A percentile compares a stretch with the other conserved stretches of the same genome.
phyloP scores from a whole-genome alignment of 2,329 filamentous ascomycete genomes.

The Davidsoniella eucalypti region DNA sequence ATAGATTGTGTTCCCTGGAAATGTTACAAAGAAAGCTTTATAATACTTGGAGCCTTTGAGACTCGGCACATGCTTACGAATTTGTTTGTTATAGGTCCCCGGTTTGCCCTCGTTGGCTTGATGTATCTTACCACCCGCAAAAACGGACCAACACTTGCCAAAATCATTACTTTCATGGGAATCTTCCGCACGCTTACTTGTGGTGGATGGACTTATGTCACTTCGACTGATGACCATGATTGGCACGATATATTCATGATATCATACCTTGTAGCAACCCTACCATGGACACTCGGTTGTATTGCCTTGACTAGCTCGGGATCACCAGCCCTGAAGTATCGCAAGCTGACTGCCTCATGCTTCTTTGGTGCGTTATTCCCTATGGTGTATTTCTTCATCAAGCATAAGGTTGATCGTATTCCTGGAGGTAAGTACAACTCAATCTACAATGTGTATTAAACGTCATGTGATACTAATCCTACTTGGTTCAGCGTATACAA shows the following conservation, averaged over 20 bases:
- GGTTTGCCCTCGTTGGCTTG: slow-evolving; percentile 76
- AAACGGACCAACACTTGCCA: slow-evolving; percentile 59
- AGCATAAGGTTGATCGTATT: slow-evolving; percentile 92
- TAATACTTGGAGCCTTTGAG: background rate
- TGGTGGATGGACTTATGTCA: slow-evolving; percentile 96
- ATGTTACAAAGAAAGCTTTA: background rate
- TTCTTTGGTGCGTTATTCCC: slow-evolving; percentile 89
- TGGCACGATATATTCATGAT: slow-evolving; percentile 99
- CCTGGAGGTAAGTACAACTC: slow-evolving; percentile 57
- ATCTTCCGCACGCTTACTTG: slow-evolving; percentile 83
- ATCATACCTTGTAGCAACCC: slow-evolving; percentile 80
- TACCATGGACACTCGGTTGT: slow-evolving; percentile 91
- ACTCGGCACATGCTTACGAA: background rate
- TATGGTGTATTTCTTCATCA: slow-evolving; percentile 92
- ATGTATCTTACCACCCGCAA: slow-evolving; percentile 81
- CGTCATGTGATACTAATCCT: background rate
- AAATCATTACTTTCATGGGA: slow-evolving; percentile 64
- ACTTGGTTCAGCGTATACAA: slow-evolving; percentile 63
- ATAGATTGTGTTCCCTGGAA: too few species aligned
- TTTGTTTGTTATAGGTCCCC: slow-evolving; percentile 43
- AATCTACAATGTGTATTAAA: slow-evolving; percentile 5
- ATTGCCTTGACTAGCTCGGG: slow-evolving; percentile 77
- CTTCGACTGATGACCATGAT: slow-evolving; percentile 92
- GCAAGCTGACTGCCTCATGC: slow-evolving; percentile 63
- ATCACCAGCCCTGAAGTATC: slow-evolving; percentile 64